Evolutionary conservation across 306 rosid species (phyloP).

Genomic region (Hylodesmum podocarpum): DNA sequence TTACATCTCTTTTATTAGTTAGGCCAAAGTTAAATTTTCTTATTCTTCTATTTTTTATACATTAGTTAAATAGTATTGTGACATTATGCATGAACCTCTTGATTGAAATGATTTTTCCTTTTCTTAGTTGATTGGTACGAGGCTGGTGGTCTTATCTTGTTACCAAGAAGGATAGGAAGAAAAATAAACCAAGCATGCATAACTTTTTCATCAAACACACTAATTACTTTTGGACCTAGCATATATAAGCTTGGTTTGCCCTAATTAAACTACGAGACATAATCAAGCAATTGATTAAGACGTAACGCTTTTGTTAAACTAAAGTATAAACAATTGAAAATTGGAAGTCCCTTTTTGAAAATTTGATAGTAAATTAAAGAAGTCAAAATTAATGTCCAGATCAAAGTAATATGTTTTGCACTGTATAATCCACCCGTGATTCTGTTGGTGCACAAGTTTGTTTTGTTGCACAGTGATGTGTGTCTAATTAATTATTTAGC

Average conservation of each 20-base stretch:
- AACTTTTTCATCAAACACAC: background rate
- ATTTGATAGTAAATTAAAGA: background rate
- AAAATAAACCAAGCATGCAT: conserved; percentile 7
- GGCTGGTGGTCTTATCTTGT: background rate
- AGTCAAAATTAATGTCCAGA: background rate
- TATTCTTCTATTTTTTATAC: background rate
- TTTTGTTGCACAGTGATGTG: no score
- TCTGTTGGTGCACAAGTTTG: no score
- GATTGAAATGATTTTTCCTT: background rate
- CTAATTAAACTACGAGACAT: background rate
- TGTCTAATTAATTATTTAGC: no score
- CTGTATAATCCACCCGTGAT: no score
- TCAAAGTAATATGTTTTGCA: background rate
- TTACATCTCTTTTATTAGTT: no score
- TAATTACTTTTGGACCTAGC: background rate
- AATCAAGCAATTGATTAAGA: background rate
- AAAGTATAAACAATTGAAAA: background rate
- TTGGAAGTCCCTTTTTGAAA: background rate
- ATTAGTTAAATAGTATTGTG: background rate
- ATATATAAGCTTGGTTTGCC: background rate
- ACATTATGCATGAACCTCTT: background rate
- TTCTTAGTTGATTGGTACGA: background rate
- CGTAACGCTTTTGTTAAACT: background rate
- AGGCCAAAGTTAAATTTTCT: background rate
- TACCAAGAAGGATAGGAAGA: background rate